These are phyloP conservation scores for Chloris gayana DNA, from an alignment of 176 grass and related monocot species.

Conservation along the genomic window DNA sequence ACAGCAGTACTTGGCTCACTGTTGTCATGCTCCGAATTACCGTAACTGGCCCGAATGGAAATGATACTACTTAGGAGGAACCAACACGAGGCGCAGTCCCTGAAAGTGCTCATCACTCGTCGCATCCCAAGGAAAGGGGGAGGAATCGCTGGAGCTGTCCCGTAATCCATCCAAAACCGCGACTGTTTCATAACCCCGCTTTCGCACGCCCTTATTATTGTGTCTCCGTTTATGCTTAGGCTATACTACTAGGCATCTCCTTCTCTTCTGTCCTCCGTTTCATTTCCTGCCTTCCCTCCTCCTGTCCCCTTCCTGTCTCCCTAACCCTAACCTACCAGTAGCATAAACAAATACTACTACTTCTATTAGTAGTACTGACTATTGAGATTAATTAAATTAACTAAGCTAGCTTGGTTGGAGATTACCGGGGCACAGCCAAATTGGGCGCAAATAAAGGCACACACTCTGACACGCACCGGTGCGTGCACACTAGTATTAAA, in stretches of 20 bases:
- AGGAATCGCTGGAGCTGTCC: slow-evolving; percentile 31
- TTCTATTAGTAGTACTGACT: neutral
- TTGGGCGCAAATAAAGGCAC: neutral
- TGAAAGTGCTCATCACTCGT: slow-evolving; percentile 31
- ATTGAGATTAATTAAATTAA: too few relatives aligned
- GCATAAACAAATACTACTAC: neutral
- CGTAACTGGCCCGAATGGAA: too few relatives aligned
- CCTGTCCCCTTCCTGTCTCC: slow-evolving; percentile 10
- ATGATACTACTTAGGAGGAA: slow-evolving; percentile 12
- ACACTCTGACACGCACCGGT: neutral
- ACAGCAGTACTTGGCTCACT: neutral
- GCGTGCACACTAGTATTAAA: neutral
- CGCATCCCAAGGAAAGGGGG: slow-evolving; percentile 9
- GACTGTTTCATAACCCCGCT: neutral
- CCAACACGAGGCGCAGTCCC: neutral
- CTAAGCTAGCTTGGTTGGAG: neutral
- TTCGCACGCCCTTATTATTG: neutral
- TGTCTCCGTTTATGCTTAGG: neutral
- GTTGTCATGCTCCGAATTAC: too few relatives aligned
- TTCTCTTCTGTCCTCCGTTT: neutral
- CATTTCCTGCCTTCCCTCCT: neutral
- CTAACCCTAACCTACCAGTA: neutral
- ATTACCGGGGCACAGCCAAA: neutral
- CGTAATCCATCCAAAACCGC: slow-evolving; percentile 27
- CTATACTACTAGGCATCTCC: neutral